phyloP scores from a whole-genome alignment of 768 basidiomycete genomes.

The Naematelia aurantialba region DNA sequence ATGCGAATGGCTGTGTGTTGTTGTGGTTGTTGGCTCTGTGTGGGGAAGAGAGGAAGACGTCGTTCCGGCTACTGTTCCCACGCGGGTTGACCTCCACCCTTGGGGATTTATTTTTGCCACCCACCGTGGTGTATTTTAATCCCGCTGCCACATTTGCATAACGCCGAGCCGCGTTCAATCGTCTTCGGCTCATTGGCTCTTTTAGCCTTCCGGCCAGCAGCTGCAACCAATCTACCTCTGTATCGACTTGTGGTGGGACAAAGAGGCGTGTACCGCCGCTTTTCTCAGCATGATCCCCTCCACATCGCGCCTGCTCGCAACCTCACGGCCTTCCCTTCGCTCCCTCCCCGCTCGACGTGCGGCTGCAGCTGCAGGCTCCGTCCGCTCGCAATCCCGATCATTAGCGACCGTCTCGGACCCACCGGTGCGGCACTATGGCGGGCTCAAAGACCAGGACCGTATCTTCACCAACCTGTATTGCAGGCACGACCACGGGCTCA shows the following conservation, averaged over 20 bases:
- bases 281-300: neutral
- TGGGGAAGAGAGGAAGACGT: too few species aligned
- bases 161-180: neutral
- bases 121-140: neutral
- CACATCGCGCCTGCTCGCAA: neutral
- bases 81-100: neutral
- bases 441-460: constrained; percentile 69
- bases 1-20: neutral
- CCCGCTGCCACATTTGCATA: neutral
- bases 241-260: neutral
- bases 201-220: too few species aligned
- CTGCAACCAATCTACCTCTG: too few species aligned
- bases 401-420: constrained; percentile 54
- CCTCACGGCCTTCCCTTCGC: neutral
- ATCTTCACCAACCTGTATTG: constrained; percentile 83
- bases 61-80: neutral
- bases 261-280: too few species aligned
- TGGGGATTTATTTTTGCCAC: neutral
- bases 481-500: constrained; percentile 84
- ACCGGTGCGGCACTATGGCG: constrained; percentile 88
- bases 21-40: too few species aligned
- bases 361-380: constrained; percentile 1
- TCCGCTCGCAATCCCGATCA: constrained; percentile 22
- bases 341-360: neutral
- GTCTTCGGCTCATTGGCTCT: neutral